A percentile compares a stretch with the other conserved stretches of the same genome.
phyloP scores from a whole-genome alignment of 352 stramenopile genomes.

The Phytophthora pistaciae region DNA sequence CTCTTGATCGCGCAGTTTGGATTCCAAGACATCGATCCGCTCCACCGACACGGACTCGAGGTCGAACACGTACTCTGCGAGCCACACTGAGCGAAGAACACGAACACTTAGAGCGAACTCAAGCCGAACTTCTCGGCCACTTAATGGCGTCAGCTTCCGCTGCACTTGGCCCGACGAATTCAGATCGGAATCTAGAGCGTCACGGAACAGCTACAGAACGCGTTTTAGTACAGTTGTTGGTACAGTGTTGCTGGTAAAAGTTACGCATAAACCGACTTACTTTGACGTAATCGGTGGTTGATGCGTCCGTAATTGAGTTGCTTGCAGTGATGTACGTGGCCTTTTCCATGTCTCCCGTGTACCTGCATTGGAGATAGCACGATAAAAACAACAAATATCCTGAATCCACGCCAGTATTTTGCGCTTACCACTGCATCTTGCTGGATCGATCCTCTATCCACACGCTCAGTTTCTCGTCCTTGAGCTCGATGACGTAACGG shows the following conservation, averaged over 20 bases:
- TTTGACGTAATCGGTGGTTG: neutral
- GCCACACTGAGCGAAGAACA: neutral
- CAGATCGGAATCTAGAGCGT: neutral
- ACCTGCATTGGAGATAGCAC: neutral
- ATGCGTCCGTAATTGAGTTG: neutral
- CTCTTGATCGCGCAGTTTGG: neutral
- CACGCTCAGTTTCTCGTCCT: neutral
- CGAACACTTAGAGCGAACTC: neutral
- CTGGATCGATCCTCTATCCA: conserved; percentile 7
- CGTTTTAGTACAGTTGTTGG: neutral
- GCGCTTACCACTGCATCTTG: neutral
- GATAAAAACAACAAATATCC: neutral
- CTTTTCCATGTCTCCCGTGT: neutral
- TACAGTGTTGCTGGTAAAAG: neutral
- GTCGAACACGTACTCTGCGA: neutral
- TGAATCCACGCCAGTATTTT: neutral
- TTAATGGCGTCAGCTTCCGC: neutral
- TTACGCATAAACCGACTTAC: neutral
- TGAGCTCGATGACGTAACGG: neutral
- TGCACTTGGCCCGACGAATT: neutral
- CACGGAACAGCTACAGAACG: neutral
- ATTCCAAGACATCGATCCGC: conserved; percentile 2
- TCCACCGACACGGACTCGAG: neutral
- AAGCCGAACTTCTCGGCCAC: neutral
- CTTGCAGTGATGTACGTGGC: neutral